phyloP scores from a whole-genome alignment of 169 alveolate genomes.

The Plasmodium yoelii region DNA sequence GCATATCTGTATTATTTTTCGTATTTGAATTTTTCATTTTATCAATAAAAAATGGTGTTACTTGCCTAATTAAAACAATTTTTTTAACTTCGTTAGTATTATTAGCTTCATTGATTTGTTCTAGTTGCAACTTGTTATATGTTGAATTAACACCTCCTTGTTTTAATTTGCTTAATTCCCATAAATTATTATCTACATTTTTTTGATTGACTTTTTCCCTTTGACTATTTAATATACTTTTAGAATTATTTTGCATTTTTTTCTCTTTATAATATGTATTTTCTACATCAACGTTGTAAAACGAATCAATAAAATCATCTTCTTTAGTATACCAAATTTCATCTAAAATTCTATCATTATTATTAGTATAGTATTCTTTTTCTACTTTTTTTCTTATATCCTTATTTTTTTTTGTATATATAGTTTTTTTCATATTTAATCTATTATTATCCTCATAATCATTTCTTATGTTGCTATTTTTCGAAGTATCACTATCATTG shows the following conservation, averaged over 20 bases:
- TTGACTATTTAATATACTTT: constrained; percentile 54
- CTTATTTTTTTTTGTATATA: background rate
- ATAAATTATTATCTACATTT: constrained; percentile 94
- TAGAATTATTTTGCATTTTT: constrained; percentile 52
- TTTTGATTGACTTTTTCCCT: constrained; percentile 86
- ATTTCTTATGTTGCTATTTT: background rate
- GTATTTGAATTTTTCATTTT: constrained; percentile 79
- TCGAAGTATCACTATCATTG: background rate
- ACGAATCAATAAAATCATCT: constrained; percentile 72
- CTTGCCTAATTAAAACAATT: constrained; percentile 92
- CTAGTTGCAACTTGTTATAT: constrained; percentile 84
- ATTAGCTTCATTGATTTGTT: constrained; percentile 86
- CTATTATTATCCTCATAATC: background rate
- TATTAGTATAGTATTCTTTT: constrained; percentile 21
- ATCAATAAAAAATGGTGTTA: constrained; percentile 96
- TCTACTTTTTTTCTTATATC: constrained; percentile 12
- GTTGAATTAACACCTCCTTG: constrained; percentile 92
- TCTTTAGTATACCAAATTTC: constrained; percentile 76
- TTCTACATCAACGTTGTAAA: constrained; percentile 58
- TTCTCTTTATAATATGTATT: constrained; percentile 50
- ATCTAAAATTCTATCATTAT: constrained; percentile 58
- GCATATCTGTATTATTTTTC: constrained; percentile 21
- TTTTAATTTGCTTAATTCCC: constrained; percentile 97
- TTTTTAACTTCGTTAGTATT: constrained; percentile 92
- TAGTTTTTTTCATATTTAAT: background rate